A percentile compares a stretch with the other conserved stretches of the same genome.
Evolutionary conservation across 1,284 basidiomycete genomes (phyloP).

Genomic region (Pholiota adiposa): DNA sequence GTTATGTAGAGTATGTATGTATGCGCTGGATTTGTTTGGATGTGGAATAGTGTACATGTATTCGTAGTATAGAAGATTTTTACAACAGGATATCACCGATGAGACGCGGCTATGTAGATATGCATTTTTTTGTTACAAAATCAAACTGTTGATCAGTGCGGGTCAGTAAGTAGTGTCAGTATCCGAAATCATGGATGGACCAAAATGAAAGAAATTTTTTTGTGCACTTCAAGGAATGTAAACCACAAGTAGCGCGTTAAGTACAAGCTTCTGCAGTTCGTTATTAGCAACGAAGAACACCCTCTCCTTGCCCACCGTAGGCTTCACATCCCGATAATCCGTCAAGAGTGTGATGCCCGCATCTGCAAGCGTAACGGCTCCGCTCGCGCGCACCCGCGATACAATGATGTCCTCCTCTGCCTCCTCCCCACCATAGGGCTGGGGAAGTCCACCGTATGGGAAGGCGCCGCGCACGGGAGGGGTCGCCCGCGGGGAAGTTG

Average conservation of each 20-base stretch:
- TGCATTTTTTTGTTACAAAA: conserved; percentile 1
- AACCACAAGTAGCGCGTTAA: conserved; percentile 72
- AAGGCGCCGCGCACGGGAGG: conserved; percentile 50
- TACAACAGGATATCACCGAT: background rate
- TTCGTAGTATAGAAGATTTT: background rate
- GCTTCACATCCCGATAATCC: conserved; percentile 50
- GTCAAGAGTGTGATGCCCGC: conserved; percentile 66
- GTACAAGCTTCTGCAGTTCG: conserved; percentile 71
- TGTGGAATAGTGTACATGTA: background rate
- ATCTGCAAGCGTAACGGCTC: conserved; percentile 63
- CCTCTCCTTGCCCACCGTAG: conserved; percentile 62
- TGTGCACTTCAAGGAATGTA: conserved; percentile 49
- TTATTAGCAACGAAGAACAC: conserved; percentile 70
- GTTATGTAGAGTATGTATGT: too few relatives aligned
- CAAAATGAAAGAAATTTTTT: too few relatives aligned
- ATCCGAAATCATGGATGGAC: too few relatives aligned
- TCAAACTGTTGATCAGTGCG: too few relatives aligned
- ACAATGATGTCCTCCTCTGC: conserved; percentile 55
- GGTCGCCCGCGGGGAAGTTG: conserved; percentile 15
- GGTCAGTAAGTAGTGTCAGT: too few relatives aligned
- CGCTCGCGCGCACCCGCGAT: conserved; percentile 64
- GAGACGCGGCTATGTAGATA: background rate
- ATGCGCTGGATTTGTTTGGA: background rate
- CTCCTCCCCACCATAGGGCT: conserved; percentile 39
- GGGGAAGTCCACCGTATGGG: conserved; percentile 34